Base-by-base conservation (phyloP, 345 rosid genomes). In the Aegle marmelos region DNA sequence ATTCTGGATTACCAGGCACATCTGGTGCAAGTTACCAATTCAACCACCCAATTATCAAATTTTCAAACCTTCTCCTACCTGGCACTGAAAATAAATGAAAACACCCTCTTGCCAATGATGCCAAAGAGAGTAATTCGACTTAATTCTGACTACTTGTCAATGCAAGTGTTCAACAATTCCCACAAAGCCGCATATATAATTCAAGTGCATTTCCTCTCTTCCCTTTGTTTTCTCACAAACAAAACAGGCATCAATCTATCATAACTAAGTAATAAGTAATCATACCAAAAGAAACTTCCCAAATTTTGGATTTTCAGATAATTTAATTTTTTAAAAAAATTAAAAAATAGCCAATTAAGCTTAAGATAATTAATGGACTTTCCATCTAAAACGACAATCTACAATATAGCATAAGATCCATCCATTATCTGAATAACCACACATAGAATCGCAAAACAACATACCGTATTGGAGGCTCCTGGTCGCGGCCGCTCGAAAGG, bases 401-500 rank as follows among this genome's bases (percentile, higher is more conserved):
- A 73, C 7, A n/a, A 50, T 75, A 27, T 28, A 48, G 22, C 61
- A 75, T 31, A 64, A 66, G 78, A 76, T 76, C 64, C 25, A 53
- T 48, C 54, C 78, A 74, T n/a, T 37, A 27, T 57, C 66, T 68
- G 50, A 64, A 21, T 7, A 70, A 74, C 68, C 36, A 72, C 76
- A 53, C 73, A 70, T 21, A 75, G 33, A 76, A 63, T 37, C 9
- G 31, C 31, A 69, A 34, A 76, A 65, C 22, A 36, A 54, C 64
- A 75, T 86, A 95, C 98, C 98, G 94, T 87, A 85, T 92, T 93
- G 17, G 98, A 83, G 72, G 87, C 80, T 68, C 89, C 88, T 31
- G 45, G 85, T 76, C 95, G 88, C 5, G 94, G 91, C 78, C 97
- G 93, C 87, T 94, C 98, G 82, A 93, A 85, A 85, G 93, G 90